Evolutionary conservation across 345 rosid species (phyloP).

Genomic region (Brassica cretica): DNA sequence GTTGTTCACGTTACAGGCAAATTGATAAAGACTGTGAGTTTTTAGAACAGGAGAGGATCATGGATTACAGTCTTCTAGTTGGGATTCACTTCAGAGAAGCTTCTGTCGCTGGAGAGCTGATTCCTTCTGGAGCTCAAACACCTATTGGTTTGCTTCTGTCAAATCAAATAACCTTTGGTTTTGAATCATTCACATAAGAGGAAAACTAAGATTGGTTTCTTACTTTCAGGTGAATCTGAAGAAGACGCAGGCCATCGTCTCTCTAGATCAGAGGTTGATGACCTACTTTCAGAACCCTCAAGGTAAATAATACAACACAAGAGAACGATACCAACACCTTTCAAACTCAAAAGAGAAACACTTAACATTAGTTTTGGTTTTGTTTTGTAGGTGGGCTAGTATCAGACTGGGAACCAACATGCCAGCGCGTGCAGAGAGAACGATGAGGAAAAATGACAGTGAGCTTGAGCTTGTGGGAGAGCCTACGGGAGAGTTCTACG

Average conservation of each 20-base stretch:
- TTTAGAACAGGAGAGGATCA: constrained; percentile 89
- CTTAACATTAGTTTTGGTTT: background rate
- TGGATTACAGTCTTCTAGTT: constrained; percentile 92
- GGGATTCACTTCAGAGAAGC: constrained; percentile 89
- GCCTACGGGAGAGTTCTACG: constrained; percentile 79
- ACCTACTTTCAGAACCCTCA: constrained; percentile 41
- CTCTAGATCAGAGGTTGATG: constrained; percentile 42
- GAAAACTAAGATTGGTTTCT: background rate
- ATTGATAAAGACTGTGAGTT: constrained; percentile 88
- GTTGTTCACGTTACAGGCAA: constrained; percentile 55
- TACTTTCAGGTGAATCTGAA: constrained; percentile 38
- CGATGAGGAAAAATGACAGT: constrained; percentile 50
- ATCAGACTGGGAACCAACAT: constrained; percentile 71
- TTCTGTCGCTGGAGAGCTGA: constrained; percentile 61
- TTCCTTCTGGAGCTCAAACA: constrained; percentile 59
- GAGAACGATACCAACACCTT: background rate
- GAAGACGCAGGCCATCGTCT: constrained; percentile 40
- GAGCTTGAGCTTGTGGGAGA: constrained; percentile 76
- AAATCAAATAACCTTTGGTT: background rate
- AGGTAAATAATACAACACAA: constrained; percentile 40
- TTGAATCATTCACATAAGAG: background rate
- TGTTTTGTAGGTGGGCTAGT: constrained; percentile 68
- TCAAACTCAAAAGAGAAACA: background rate
- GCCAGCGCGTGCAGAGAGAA: constrained; percentile 84
- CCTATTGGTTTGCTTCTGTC: constrained; percentile 40